Base-by-base conservation (phyloP, 768 basidiomycete species). In the Tubosaeta sp. region DNA sequence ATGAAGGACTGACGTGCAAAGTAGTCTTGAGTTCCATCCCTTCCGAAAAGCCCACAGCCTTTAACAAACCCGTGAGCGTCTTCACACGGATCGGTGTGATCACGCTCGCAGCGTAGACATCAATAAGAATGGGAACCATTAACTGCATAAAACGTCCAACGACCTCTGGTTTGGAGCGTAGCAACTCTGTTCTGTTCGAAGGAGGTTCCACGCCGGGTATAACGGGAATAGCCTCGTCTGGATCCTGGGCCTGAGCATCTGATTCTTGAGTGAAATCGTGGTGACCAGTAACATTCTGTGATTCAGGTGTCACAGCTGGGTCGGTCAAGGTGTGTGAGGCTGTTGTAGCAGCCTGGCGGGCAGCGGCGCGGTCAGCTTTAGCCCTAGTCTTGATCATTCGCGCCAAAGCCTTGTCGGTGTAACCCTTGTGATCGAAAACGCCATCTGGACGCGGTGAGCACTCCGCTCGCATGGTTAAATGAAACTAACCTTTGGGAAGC, bases 31-130 rank as follows among this genome's bases (percentile, higher is more conserved):
- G 73, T 12, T 84, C 86, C 6, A 86, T 84, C 3, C 80, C 78
- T 49, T 91, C 86, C 41, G 91, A 74, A 68, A 94, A 98, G 54
- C 90, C 88, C 50, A 95, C 83, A 3, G 95, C 93, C 67, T 97
- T 96, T 56, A 96, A 70, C 44, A 98, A 62, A 1, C 87, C 92
- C 0, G 85, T 88, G 55, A 98, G 73, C 0, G 93, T 91, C 73
- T 95, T 94, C 38, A 88, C 81, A 52, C 96, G 80, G 11, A 98
- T 84, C 3, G 90, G 83, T 0, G 86, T 82, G 44, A 86, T 84
- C 24, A 98, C 94, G 66, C 92, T 96, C 27, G 96, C 95, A n/a
- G 94, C 89, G 69, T 97, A 98, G n/a, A 99, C 94, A 60, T 98
- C 96, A 52, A 98, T 86, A 49, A 99, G 79, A 49, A 96, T 92